phyloP scores from a whole-genome alignment of 1,284 basidiomycete genomes.

The Microstroma glucosiphilum region DNA sequence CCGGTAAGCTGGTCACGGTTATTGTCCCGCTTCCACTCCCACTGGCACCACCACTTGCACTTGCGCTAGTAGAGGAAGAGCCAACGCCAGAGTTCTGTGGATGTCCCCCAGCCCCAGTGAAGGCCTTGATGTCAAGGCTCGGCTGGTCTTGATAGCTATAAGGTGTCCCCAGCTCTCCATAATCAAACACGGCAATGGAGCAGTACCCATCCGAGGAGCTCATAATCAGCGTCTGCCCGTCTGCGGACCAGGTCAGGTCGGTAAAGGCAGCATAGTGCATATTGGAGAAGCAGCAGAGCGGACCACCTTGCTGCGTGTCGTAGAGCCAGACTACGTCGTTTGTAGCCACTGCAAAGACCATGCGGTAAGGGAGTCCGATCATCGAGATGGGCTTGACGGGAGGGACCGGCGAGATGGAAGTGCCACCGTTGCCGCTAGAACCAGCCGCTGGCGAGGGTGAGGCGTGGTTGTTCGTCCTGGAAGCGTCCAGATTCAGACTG shows the following conservation, averaged over 20 bases:
- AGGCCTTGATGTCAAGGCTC: constrained; percentile 13
- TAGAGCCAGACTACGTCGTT: constrained; percentile 93
- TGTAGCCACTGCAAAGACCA: constrained; percentile 92
- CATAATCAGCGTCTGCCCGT: constrained; percentile 85
- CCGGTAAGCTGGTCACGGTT: no score
- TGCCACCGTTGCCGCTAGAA: constrained; percentile 10
- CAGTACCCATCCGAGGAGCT: constrained; percentile 95
- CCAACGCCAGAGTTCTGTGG: no score
- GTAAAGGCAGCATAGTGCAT: constrained; percentile 97
- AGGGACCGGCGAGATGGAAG: constrained; percentile 16
- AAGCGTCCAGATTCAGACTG: constrained; percentile 11
- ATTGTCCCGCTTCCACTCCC: no score
- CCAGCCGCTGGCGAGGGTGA: constrained; percentile 15
- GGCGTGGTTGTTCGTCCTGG: constrained; percentile 1
- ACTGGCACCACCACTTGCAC: no score
- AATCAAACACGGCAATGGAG: constrained; percentile 69
- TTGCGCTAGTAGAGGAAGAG: no score
- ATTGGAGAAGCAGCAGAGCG: constrained; percentile 86
- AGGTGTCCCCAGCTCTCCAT: constrained; percentile 77
- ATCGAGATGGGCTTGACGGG: constrained; percentile 55
- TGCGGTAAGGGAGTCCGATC: constrained; percentile 84
- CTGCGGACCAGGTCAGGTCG: constrained; percentile 87
- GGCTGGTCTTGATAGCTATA: constrained; percentile 37
- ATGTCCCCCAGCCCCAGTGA: neutral
- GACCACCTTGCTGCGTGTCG: constrained; percentile 91